These are phyloP conservation scores for Phytophthora colocasiae DNA, from an alignment of 352 stramenopile species.

Conservation along the genomic window DNA sequence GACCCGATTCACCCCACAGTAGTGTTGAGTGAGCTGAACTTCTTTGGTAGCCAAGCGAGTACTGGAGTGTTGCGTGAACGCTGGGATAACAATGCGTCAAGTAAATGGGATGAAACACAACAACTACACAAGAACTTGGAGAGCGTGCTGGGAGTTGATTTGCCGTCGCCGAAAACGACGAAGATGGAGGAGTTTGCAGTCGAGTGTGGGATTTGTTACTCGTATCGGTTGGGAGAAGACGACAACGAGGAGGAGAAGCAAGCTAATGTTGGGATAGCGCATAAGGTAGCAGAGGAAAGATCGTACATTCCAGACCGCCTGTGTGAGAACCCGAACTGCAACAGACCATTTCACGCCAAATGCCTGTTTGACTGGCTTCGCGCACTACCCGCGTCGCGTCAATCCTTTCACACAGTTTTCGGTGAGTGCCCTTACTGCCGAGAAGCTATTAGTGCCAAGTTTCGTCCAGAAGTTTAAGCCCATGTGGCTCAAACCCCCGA, in stretches of 20 bases:
- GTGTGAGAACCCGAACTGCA: constrained; percentile 88
- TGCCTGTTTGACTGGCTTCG: constrained; percentile 93
- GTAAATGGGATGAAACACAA: constrained; percentile 64
- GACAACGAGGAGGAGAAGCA: constrained; percentile 7
- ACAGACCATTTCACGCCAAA: constrained; percentile 86
- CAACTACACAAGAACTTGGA: constrained; percentile 77
- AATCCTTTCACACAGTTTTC: constrained; percentile 92
- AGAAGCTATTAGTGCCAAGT: constrained; percentile 86
- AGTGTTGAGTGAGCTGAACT: constrained; percentile 65
- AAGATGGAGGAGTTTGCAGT: constrained; percentile 73
- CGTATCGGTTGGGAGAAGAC: constrained; percentile 66
- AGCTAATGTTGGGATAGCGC: neutral
- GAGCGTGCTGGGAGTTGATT: constrained; percentile 54
- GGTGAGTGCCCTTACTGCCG: constrained; percentile 92
- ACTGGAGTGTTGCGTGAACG: constrained; percentile 59
- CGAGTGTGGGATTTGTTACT: constrained; percentile 93
- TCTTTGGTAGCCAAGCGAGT: constrained; percentile 78
- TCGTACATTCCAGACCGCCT: constrained; percentile 77
- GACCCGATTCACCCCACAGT: constrained; percentile 45
- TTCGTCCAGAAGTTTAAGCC: constrained; percentile 33
- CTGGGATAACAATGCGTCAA: constrained; percentile 60
- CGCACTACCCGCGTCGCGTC: constrained; percentile 83
- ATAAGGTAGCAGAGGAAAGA: constrained; percentile 2
- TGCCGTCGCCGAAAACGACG: constrained; percentile 64
- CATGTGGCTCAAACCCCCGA: no score